Evolutionary conservation across 73 alveolate genomes (phyloP), one percentile per base, ranked within the genome.

Genomic region (Durusdinium trenchii): DNA sequence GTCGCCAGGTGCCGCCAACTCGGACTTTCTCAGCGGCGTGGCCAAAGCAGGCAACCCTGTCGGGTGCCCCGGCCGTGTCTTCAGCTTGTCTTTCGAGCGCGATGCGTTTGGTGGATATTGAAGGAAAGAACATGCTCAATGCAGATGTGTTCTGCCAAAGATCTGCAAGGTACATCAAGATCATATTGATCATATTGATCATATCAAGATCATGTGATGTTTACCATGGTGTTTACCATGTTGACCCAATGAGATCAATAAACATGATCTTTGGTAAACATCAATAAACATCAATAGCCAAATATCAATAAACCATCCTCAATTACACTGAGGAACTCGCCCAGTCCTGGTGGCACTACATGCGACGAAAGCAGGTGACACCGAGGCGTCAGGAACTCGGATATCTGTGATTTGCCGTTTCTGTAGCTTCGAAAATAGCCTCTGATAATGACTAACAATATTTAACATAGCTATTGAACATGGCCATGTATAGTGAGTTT

Each of bases 281-380:
- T n/a, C n/a, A n/a, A n/a, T n/a, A n/a, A n/a, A n/a, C n/a, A n/a
- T n/a, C n/a, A n/a, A n/a, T n/a, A n/a, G n/a, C n/a, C n/a, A n/a
- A n/a, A n/a, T n/a, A n/a, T n/a, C n/a, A n/a, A n/a, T n/a, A n/a
- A n/a, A n/a, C n/a, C n/a, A n/a, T n/a, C n/a, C n/a, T n/a, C n/a
- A n/a, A n/a, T n/a, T n/a, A n/a, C n/a, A 51, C 87, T 23, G 43
- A 79, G 90, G 90, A 79, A 42, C 32, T 79, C 30, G 90, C 69
- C 46, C 6, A 79, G 46, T 46, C 69, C 42, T 79, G 90, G 90
- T 79, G 64, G 90, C 45, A 30, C 67, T 79, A 79, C 90, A 79
- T 79, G 90, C 0, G 43, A 26, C 90, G 46, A 0, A 45, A 47
- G 23, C 36, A 35, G 26, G 69, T 79, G 48, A 47, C 46, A 79